Conservation (phyloP, 257 asterid genomes). For the Catharanthus roseus region DNA sequence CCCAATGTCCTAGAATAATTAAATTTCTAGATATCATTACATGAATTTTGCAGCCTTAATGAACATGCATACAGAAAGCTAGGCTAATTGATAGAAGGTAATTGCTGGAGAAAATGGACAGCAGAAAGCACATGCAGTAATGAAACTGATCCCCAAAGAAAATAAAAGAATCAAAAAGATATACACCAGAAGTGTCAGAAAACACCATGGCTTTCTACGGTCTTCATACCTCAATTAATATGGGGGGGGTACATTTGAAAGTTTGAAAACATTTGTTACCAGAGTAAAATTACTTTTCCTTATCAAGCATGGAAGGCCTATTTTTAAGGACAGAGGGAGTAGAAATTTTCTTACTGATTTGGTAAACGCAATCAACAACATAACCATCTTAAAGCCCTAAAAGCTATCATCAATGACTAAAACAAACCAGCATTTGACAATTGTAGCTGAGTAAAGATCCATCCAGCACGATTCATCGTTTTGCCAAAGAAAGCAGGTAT, state of each 20-base stretch:
- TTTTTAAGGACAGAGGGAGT: neutral
- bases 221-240: neutral
- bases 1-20: conserved; percentile 25
- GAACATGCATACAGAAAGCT: conserved; percentile 1
- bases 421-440: neutral
- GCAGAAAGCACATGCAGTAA: neutral
- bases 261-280: neutral
- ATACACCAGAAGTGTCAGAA: neutral
- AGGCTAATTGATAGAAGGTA: neutral
- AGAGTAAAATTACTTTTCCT: neutral
- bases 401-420: neutral
- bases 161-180: neutral
- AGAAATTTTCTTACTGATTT: neutral
- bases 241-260: neutral
- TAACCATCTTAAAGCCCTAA: neutral
- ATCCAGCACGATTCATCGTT: neutral
- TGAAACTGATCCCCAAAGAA: no score
- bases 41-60: conserved; percentile 1
- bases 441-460: neutral
- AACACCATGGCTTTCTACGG: neutral
- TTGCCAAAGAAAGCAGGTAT: neutral
- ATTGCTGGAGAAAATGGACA: neutral
- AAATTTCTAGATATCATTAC: conserved; percentile 2
- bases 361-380: neutral
- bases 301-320: neutral